Percentiles rank a stretch among this genome's conserved stretches.
Evolutionary conservation across 2,329 filamentous ascomycete species (phyloP).

Genomic region (Diaporthe amygdali): DNA sequence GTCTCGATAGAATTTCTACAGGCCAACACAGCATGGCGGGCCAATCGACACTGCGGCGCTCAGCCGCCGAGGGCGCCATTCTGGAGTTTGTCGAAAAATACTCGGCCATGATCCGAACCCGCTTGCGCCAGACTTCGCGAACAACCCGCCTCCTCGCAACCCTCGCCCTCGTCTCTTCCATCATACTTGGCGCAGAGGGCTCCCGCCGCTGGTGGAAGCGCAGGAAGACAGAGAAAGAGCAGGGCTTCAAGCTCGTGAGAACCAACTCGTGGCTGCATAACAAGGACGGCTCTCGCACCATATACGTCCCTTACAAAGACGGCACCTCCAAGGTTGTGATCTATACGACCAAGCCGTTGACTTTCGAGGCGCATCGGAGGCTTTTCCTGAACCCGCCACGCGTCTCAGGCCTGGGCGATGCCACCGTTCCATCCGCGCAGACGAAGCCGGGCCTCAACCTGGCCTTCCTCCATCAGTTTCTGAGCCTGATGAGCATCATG

Average conservation of each 20-base stretch:
- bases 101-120: slow-evolving; percentile 54
- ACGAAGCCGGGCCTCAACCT: slow-evolving; percentile 95
- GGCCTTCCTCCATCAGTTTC: slow-evolving; percentile 94
- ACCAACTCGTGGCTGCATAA: slow-evolving; percentile 92
- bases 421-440: slow-evolving; percentile 81
- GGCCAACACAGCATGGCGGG: slow-evolving; percentile 68
- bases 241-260: slow-evolving; percentile 80
- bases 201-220: slow-evolving; percentile 78
- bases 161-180: slow-evolving; percentile 75
- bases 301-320: slow-evolving; percentile 92
- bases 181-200: slow-evolving; percentile 80
- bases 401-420: slow-evolving; percentile 77
- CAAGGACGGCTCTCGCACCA: slow-evolving; percentile 92
- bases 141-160: slow-evolving; percentile 77
- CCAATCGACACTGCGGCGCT: slow-evolving; percentile 80
- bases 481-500: slow-evolving; percentile 97
- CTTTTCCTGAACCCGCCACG: slow-evolving; percentile 91
- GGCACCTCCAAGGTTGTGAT: slow-evolving; percentile 91
- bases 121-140: slow-evolving; percentile 69
- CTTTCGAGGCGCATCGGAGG: slow-evolving; percentile 93
- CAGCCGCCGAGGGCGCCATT: slow-evolving; percentile 70
- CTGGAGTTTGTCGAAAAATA: slow-evolving; percentile 68
- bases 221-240: slow-evolving; percentile 77
- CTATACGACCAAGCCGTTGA: slow-evolving; percentile 85
- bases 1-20: background rate